Evolutionary conservation across 768 basidiomycete species (phyloP), one percentile per base, ranked within the genome.

Genomic region (Tylopilus felleus): DNA sequence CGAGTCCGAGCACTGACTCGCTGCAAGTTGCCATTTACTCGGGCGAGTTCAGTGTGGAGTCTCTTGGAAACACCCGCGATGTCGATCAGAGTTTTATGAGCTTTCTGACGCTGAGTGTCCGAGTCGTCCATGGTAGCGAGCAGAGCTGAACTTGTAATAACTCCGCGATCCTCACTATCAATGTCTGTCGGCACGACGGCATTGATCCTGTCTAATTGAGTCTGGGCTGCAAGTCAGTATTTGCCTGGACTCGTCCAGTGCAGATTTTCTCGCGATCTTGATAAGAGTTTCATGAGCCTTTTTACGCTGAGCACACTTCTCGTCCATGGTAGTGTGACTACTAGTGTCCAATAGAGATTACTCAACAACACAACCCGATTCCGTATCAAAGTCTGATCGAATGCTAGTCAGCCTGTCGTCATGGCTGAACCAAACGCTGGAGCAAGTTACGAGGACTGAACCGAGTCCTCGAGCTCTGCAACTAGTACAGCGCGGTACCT

Each of bases 401-500:
- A 33, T 9, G n/a, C 16, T 39, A 4, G 35, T 21, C 5, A 6
- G n/a, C 12, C 19, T 45, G 49, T 58, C 10, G 16, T 46, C 61
- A 68, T 68, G 67, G 61, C 67, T 8, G 53, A 42, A 22, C 54
- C 65, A 42, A 60, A 59, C 41, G 8, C 36, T 5, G 58, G n/a
- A n/a, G 50, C 52, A 27, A 7, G 25, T 35, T 13, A 38, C n/a
- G 36, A 17, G 8, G 6, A n/a, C 36, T n/a, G 36, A 38, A 38
- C n/a, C 17, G 10, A 38, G 36, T n/a, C 17, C n/a, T 12, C 29
- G 10, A 9, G 40, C 22, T 51, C 29, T 42, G 61, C 64, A 38
- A 65, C 55, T 12, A 67, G 42, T 13, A 69, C 65, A 5, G 58
- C 66, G 10, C 64, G 56, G 42, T 66, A 70, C 33, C 63, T 59